phyloP scores from a whole-genome alignment of 768 basidiomycete species.

The Leucocoprinus birnbaumii region DNA sequence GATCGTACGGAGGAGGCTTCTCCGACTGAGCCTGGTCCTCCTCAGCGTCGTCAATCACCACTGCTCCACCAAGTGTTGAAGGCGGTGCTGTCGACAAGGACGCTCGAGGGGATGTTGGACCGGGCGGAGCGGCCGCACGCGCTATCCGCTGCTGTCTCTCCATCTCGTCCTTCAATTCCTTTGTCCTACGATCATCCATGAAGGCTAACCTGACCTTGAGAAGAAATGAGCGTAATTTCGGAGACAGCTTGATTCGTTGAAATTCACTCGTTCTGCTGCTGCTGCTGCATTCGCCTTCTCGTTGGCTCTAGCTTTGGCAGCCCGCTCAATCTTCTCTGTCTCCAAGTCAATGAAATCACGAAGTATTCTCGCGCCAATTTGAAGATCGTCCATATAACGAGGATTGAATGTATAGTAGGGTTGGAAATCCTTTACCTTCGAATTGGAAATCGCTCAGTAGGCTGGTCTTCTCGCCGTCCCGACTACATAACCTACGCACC shows the following conservation, averaged over 20 bases:
- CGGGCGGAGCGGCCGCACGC: slow-evolving; percentile 23
- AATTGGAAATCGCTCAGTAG: slow-evolving; percentile 7
- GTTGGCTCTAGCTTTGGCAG: slow-evolving; percentile 43
- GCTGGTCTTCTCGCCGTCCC: neutral
- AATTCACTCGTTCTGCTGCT: slow-evolving; percentile 54
- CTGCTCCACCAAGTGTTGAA: neutral
- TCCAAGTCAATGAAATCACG: slow-evolving; percentile 58
- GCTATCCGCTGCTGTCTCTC: slow-evolving; percentile 52
- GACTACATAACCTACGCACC: slow-evolving; percentile 29
- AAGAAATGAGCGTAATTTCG: neutral
- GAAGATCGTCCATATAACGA: slow-evolving; percentile 49
- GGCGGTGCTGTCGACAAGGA: slow-evolving; percentile 16
- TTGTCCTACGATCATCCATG: slow-evolving; percentile 72
- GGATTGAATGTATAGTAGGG: slow-evolving; percentile 67
- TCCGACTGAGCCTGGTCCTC: neutral
- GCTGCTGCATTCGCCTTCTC: slow-evolving; percentile 58
- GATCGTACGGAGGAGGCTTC: neutral
- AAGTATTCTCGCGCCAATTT: slow-evolving; percentile 63
- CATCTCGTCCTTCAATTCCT: slow-evolving; percentile 50
- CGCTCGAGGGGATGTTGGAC: slow-evolving; percentile 3
- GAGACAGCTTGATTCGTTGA: neutral
- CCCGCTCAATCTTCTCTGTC: slow-evolving; percentile 45
- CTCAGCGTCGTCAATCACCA: neutral
- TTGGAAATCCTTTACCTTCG: slow-evolving; percentile 74
- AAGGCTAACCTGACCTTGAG: slow-evolving; percentile 73